Base-by-base conservation (phyloP, 1,139 yeast genomes). In the Wickerhamomyces sp. region DNA sequence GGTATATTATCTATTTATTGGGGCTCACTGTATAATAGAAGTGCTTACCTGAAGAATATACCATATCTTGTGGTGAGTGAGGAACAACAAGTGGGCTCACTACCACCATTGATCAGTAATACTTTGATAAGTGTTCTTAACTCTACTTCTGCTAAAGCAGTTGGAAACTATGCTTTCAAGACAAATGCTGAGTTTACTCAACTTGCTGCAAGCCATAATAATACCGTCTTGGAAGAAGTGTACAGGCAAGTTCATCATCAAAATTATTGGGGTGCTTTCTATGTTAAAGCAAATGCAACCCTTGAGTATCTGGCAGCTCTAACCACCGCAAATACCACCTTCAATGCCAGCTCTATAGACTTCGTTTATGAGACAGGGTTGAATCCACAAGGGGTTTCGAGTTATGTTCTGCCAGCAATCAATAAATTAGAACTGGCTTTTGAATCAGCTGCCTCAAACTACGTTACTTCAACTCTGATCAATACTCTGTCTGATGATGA, bases 1-100 rank as follows among this genome's bases (percentile, higher is more conserved):
- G 46, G 39, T 14, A 37, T 49, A 10, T 60, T 77, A 39, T 66
- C 78, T 3, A 60, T 78, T 13, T 78, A 73, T 52, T 78, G 84
- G 83, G 85, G 81, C 1, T 62, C 81, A 1, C 59, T 68, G 55
- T 77, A 61, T 52, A 45, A 62, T n/a, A 58, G 83, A 33, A 47
- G 47, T 3, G 33, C 45, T 10, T 54, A 80, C 18, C 59, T 58
- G 28, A 50, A 49, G 13, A 72, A 76, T 47, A 55, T 78, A 44
- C 60, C 64, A 17, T 59, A 72, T 47, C 54, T 72, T 37, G 69
- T 78, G 25, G 70, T 69, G 19, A 56, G 66, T 36, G 74, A 70
- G 41, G 78, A 76, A 45, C 6, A 26, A 6, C 35, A 26, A 17
- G 35, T 18, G 6, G 35, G 26, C 12, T 15, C 24, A 14, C 14